Conservation (phyloP, 495 filamentous ascomycete species). For the Evansstolkia leycettana region DNA sequence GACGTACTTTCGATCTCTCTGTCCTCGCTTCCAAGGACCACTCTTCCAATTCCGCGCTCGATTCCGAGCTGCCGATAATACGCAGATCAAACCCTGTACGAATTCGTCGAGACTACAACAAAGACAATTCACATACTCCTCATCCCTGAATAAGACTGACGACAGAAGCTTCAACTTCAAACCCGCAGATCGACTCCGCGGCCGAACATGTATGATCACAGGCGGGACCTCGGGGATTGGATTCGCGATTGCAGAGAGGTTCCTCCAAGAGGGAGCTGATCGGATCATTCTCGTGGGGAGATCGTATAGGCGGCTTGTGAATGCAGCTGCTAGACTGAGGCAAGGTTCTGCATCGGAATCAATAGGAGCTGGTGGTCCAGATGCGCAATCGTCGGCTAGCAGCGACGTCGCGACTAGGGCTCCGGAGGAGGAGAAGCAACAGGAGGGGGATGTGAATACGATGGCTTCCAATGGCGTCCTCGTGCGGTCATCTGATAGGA, state of each 20-base stretch:
- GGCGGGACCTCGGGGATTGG: conserved; percentile 55
- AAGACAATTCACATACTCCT: conserved; percentile 6
- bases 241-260: conserved; percentile 51
- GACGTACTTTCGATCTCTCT: background rate
- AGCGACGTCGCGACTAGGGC: conserved; percentile 9
- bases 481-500: conserved; percentile 7
- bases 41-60: background rate
- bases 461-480: background rate
- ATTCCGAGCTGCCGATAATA: background rate
- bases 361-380: background rate
- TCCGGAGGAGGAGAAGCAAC: conserved; percentile 5
- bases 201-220: conserved; percentile 44
- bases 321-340: conserved; percentile 17
- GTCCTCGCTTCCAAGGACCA: background rate
- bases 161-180: conserved; percentile 1
- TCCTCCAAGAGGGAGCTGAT: conserved; percentile 48
- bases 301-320: conserved; percentile 25
- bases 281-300: conserved; percentile 43
- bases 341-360: background rate
- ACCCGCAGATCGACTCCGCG: conserved; percentile 17
- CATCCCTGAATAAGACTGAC: background rate
- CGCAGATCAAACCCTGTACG: background rate
- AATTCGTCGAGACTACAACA: background rate
- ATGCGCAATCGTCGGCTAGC: background rate
- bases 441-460: conserved; percentile 3